Percentiles rank a stretch among this genome's conserved stretches.
Conservation (phyloP, 176 grass and related monocot species). For the Secale cereale region DNA sequence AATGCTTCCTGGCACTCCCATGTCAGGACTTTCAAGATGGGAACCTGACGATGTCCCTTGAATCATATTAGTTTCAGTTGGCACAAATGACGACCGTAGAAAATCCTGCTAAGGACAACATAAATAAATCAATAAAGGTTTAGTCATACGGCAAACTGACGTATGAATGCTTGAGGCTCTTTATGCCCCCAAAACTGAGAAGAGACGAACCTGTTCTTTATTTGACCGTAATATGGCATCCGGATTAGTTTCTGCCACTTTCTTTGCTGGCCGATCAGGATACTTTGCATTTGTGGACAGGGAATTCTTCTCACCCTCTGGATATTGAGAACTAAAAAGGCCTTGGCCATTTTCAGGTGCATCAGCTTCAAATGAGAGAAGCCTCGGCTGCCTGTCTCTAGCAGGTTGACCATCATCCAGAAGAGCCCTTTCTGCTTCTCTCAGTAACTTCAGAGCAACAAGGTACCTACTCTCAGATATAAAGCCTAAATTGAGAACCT, state of each 20-base stretch:
- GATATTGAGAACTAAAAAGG: constrained; percentile 43
- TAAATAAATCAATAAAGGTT: constrained; percentile 1
- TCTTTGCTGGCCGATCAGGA: constrained; percentile 61
- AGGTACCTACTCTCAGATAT: constrained; percentile 81
- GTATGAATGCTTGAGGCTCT: not conserved
- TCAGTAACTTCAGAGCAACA: constrained; percentile 78
- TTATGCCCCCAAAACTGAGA: not conserved
- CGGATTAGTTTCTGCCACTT: constrained; percentile 54
- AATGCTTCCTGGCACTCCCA: constrained; percentile 57
- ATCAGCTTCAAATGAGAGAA: constrained; percentile 79
- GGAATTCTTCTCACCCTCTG: constrained; percentile 53
- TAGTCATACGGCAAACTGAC: constrained; percentile 8
- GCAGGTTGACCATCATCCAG: constrained; percentile 53
- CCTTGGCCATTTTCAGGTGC: constrained; percentile 61
- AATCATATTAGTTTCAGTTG: constrained; percentile 49
- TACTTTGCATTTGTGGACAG: constrained; percentile 58
- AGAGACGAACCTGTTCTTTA: constrained; percentile 65
- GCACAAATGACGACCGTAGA: constrained; percentile 65
- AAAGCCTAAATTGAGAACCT: constrained; percentile 77
- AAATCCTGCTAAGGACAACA: constrained; percentile 60
- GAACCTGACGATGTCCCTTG: constrained; percentile 38
- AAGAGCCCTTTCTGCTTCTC: constrained; percentile 73
- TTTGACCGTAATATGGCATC: constrained; percentile 48
- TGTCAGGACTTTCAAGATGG: constrained; percentile 57
- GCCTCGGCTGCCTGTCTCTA: constrained; percentile 55